These are phyloP conservation scores for Backusella westeae DNA, from an alignment of 192 early-diverging fungal genomes.

Conservation along the genomic window DNA sequence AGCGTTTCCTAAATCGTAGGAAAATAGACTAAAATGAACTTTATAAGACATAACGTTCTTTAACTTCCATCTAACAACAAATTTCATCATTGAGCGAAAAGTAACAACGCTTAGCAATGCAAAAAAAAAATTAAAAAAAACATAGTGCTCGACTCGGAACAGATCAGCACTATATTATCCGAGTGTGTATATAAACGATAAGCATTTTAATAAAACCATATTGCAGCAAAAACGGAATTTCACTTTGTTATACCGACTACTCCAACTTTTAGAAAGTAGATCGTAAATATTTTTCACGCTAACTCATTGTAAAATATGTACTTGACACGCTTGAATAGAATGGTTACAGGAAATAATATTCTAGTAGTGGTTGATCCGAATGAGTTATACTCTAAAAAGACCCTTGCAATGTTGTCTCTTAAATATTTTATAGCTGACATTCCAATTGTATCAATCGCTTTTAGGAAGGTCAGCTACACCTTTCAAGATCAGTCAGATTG, in stretches of 20 bases:
- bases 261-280: not conserved
- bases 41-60: not conserved
- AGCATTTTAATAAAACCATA: not conserved
- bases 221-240: not conserved
- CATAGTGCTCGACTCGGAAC: not conserved
- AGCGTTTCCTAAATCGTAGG: not conserved
- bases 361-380: too few species aligned
- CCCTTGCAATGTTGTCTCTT: too few species aligned
- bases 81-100: not conserved
- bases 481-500: too few species aligned
- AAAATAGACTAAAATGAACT: not conserved
- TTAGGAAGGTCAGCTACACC: too few species aligned
- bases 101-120: not conserved
- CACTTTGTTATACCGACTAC: not conserved
- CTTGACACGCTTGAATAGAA: too few species aligned
- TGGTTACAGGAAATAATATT: too few species aligned
- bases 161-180: not conserved
- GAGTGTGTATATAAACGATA: not conserved
- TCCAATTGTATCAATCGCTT: too few species aligned
- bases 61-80: not conserved
- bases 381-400: too few species aligned
- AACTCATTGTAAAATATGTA: too few species aligned
- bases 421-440: too few species aligned
- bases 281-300: not conserved
- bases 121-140: not conserved